phyloP scores from a whole-genome alignment of 2,329 filamentous ascomycete genomes.

The Dissoconium aciculare region DNA sequence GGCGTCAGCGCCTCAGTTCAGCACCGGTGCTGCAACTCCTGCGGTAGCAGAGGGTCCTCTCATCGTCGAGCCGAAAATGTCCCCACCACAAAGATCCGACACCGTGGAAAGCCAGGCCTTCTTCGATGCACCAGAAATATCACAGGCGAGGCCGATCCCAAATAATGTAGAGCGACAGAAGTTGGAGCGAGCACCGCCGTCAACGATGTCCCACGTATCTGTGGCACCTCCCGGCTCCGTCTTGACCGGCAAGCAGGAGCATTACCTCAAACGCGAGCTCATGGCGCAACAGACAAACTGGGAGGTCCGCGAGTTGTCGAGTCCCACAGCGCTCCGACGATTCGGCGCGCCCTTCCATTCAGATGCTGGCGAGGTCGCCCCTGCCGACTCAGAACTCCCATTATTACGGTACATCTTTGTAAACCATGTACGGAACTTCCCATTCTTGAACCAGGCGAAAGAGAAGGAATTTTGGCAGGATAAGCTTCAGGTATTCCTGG shows the following conservation, averaged over 20 bases:
- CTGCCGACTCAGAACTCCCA: slow-evolving; percentile 83
- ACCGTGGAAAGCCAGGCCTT: slow-evolving; percentile 19
- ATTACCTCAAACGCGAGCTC: slow-evolving; percentile 95
- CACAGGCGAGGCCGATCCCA: too few relatives aligned
- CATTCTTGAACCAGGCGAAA: slow-evolving; percentile 86
- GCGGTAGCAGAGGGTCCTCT: too few relatives aligned
- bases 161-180: slow-evolving; percentile 12
- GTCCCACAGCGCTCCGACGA: slow-evolving; percentile 80
- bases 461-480: slow-evolving; percentile 99
- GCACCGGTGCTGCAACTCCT: too few relatives aligned
- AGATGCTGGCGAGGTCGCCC: slow-evolving; percentile 80
- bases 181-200: slow-evolving; percentile 14
- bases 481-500: slow-evolving; percentile 87
- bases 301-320: slow-evolving; percentile 87
- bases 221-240: slow-evolving; percentile 42
- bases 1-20: too few relatives aligned
- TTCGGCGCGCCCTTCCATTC: slow-evolving; percentile 94
- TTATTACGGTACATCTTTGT: slow-evolving; percentile 95
- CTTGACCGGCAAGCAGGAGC: slow-evolving; percentile 92
- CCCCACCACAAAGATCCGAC: slow-evolving; percentile 12
- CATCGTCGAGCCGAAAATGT: slow-evolving; percentile 8
- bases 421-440: slow-evolving; percentile 93
- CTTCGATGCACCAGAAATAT: slow-evolving; percentile 18
- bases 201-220: slow-evolving; percentile 27
- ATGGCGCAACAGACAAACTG: slow-evolving; percentile 75